phyloP scores from a whole-genome alignment of 2,329 filamentous ascomycete species.

The Elsinoe perseae region DNA sequence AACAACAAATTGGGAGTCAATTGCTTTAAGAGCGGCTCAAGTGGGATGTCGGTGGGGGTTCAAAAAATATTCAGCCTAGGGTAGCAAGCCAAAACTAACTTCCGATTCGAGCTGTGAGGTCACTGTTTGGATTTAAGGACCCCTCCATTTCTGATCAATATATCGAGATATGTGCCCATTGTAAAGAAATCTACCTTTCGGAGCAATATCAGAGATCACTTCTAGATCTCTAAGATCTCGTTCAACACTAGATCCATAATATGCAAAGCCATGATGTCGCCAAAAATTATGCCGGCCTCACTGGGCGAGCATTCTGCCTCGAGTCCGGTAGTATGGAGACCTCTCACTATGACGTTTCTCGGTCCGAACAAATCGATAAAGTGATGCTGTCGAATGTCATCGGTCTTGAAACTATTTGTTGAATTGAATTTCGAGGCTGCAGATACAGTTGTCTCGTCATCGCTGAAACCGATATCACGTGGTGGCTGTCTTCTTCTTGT shows the following conservation, averaged over 20 bases:
- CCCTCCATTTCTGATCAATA: not conserved
- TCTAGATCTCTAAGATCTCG: not conserved
- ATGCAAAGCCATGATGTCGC: not conserved
- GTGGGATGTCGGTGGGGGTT: constrained; percentile 12
- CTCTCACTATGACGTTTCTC: constrained; percentile 14
- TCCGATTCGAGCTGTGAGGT: constrained; percentile 5
- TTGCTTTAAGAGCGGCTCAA: constrained; percentile 3
- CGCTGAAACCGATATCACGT: not conserved
- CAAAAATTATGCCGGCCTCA: constrained; percentile 2
- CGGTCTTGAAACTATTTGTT: not conserved
- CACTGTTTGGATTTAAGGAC: not conserved
- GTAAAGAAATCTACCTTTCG: not conserved
- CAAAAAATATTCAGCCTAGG: constrained; percentile 6
- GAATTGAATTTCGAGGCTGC: not conserved
- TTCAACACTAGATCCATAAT: not conserved
- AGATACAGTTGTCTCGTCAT: not conserved
- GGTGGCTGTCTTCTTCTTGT: not conserved
- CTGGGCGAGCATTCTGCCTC: not conserved
- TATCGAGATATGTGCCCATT: not conserved
- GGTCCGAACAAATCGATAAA: constrained; percentile 3
- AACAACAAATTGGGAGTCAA: not conserved
- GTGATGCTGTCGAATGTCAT: constrained; percentile 7
- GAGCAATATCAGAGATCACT: not conserved
- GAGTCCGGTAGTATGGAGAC: not conserved
- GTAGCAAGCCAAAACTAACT: not conserved